Evolutionary conservation across 331 rosid species (phyloP), one percentile per base, ranked within the genome.

Genomic region (Quercus phellos): DNA sequence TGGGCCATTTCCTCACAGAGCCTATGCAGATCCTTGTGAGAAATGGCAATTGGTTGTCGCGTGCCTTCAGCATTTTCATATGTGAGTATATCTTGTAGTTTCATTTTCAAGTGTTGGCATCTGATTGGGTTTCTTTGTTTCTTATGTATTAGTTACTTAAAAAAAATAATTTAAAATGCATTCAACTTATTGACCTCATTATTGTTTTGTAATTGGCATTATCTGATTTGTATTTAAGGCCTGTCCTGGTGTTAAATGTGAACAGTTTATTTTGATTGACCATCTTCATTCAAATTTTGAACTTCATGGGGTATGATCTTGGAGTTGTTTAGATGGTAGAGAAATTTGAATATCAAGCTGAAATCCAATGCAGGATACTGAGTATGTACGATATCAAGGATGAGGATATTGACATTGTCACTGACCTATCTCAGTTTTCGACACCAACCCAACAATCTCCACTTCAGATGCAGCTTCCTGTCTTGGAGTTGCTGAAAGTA

Each of bases 1-100:
- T 84, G 97, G 96, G 82, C 99, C 98, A 68, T 94, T 90, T 87
- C 97, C 97, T 81, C 99, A 94, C 72, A 82, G 99, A 88, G 99
- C 99, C 59, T 94, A 90, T 76, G 89, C 86, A 0, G 90, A 92
- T 87, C 91, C 96, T 21, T 83, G 85, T 73, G 99, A 92, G 86
- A 94, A 94, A 83, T 94, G 99, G 99, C 90, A 91, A 85, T 86
- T 94, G 83, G 96, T 91, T 82, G 89, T 88, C 59, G 93, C 94
- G 35, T 94, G 98, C 86, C 98, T 94, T 83, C 84, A 88, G 74
- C 97, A 94, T 86, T 94, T 94, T 82, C 93, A 84, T 72, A 89
- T 88, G 99, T 94, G 84, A 86, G 99, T 89, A 70, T 61, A 51
- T 84, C 82, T 32, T 55, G 12, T 24, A 43, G 13, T 66, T 66